phyloP scores from a whole-genome alignment of 2,329 filamentous ascomycete genomes.

The Trichoderma sp. region DNA sequence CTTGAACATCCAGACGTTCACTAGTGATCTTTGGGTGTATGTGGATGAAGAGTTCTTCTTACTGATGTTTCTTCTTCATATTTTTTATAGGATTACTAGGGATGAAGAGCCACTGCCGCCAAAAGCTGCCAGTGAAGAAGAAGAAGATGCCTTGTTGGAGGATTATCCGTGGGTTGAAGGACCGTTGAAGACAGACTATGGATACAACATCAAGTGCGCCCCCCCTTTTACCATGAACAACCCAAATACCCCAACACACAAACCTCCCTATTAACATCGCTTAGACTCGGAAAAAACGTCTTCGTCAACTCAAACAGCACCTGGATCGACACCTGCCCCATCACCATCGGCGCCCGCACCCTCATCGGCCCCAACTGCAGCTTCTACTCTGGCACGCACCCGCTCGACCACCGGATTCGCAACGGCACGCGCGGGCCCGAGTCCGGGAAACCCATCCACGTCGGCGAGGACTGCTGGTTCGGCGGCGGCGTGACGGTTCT shows the following conservation, averaged over 20 bases:
- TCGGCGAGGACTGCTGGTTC: conserved; percentile 81
- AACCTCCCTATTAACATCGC: conserved; percentile 53
- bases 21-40: neutral
- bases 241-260: neutral
- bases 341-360: conserved; percentile 73
- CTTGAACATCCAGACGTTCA: too few species aligned
- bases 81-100: neutral
- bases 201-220: conserved; percentile 65
- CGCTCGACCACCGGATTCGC: conserved; percentile 69
- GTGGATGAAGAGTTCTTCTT: neutral
- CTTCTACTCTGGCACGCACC: conserved; percentile 74
- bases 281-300: conserved; percentile 57
- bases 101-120: conserved; percentile 64
- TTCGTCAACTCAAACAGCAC: conserved; percentile 74
- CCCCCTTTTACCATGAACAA: neutral
- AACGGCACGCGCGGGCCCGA: conserved; percentile 77
- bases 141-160: conserved; percentile 62
- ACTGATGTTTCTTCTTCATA: neutral
- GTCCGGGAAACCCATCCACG: conserved; percentile 66
- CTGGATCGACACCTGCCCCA: conserved; percentile 73
- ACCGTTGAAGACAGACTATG: conserved; percentile 72
- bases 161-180: conserved; percentile 65
- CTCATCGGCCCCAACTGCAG: conserved; percentile 76
- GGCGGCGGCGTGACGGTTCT: conserved; percentile 70
- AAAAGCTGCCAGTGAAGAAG: conserved; percentile 50